Conservation (phyloP, 768 basidiomycete genomes). For the Boletus subparvulus region DNA sequence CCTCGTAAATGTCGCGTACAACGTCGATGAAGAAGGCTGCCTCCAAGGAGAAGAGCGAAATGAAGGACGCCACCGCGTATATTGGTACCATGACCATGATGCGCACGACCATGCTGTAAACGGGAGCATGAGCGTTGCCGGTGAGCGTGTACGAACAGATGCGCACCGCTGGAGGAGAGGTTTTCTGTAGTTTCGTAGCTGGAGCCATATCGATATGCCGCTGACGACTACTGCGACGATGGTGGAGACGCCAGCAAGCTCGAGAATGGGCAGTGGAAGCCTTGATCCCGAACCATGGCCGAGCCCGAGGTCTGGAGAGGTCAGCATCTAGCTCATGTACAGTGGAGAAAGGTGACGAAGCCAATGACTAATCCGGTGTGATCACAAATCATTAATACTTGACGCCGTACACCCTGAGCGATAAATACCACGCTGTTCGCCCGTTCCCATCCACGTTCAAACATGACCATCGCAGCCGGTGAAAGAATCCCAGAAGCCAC, state of each 20-base stretch:
- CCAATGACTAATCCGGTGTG: background rate
- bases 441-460: background rate
- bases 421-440: background rate
- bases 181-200: conserved; percentile 85
- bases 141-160: background rate
- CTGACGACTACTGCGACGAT: conserved; percentile 72
- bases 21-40: conserved; percentile 97
- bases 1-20: conserved; percentile 95
- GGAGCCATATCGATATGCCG: conserved; percentile 71
- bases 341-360: background rate
- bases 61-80: conserved; percentile 87
- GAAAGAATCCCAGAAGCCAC: conserved; percentile 46
- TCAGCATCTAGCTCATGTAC: background rate
- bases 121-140: conserved; percentile 4
- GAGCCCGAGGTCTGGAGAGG: conserved; percentile 18
- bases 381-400: too few relatives aligned
- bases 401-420: background rate
- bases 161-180: conserved; percentile 72
- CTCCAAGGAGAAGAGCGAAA: conserved; percentile 90
- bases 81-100: conserved; percentile 98
- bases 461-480: conserved; percentile 46
- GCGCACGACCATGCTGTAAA: conserved; percentile 77
- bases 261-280: conserved; percentile 54
- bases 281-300: conserved; percentile 59
- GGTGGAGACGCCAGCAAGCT: conserved; percentile 62